Base-by-base conservation (phyloP, 2,329 filamentous ascomycete genomes). In the Keithomyces neogunnii region DNA sequence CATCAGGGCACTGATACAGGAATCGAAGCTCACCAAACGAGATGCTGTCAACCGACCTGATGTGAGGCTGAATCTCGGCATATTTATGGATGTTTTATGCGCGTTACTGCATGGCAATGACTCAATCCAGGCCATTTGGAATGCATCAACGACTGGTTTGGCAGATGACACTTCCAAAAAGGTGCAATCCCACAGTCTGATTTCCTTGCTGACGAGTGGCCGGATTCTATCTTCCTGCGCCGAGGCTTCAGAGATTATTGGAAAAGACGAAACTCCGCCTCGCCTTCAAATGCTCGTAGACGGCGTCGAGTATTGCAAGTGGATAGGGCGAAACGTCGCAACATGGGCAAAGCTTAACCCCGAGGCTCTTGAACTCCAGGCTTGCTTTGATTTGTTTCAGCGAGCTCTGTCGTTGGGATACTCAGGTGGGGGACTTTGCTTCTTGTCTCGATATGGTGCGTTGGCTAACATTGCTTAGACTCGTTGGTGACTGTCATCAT, bases 381-480 rank as follows among this genome's bases (percentile, higher is more conserved):
- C 76, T 6, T 72, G 69, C 43, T 72, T 71, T 13, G 72, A 75
- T 3, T 47, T 84, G 1, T 68, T 82, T 11, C 68, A 79, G 3
- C 84, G 85, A 55, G 74, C 81, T 1, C 69, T 92, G 53, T 84
- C 78, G 32, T 66, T 96, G 32, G 89, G 88, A 3, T 89, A 93
- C 66, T 72, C 77, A 49, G 85, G 88, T 87, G 73, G 63, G 71
- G 35, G 11, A 38, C 19, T 2, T 28, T 30, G 13, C 11, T 11
- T 38, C 11, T 35, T 29, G 29, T 5, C 31, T 19, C 19, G 10
- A n/a, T 26, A 30, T 10, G 30, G 11, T 44, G 26, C 28, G 7
- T 13, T 5, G 9, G 33, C 30, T 35, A 58, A 67, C 44, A 65
- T 51, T 5, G 2, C 26, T 19, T 46, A 78, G 77, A 79, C 40